Base-by-base conservation (phyloP, 2,329 filamentous ascomycete genomes). In the Echinosphaeria canescens region DNA sequence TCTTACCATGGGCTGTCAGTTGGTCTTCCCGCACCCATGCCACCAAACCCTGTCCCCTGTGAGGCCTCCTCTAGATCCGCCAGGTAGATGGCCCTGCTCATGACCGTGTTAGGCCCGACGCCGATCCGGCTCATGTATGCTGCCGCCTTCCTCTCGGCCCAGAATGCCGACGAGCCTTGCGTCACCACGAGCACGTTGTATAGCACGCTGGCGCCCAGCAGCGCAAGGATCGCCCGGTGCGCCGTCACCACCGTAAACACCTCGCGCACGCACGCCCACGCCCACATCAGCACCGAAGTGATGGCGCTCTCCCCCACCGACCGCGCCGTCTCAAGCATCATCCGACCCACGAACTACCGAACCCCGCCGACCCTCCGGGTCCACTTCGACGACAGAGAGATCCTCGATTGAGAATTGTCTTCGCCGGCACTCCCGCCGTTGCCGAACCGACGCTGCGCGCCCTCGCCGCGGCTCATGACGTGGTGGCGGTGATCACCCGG, bases 61-160 rank as follows among this genome's bases (percentile, higher is more conserved):
- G 56, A 47, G 11, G 64, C 68, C 33, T 75, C 66, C 31, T 82
- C 72, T 26, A 95, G 56, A 44, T 95, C 85, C 27, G 59, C 60
- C 29, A 93, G 50, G 43, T 88, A 92, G 15, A 98, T 68, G 7
- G 79, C 70, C 46, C 75, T 81, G 48, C 75, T 78, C 78, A 93
- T 85, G 33, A 75, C 63, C 13, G 61, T 49, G 36, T 90, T 75
- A 6, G 84, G 80, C 3, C 65, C 62, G 6, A 95, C 70, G 8
- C 85, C 85, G 10, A 95, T 52, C 10, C 72, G 61, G 18, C 57
- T 56, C 81, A 98, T 88, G 46, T 85, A 92, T 22, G 60, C 71
- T 11, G 62, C 64, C 2, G 84, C 81, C 31, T 67, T 73, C 30
- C 81, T 67, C 50, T 95, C 85, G 24, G 66, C 61, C 75, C 79